Evolutionary conservation across 495 filamentous ascomycete species (phyloP), one percentile per base, ranked within the genome.

Genomic region (Aspergillus nidulans): DNA sequence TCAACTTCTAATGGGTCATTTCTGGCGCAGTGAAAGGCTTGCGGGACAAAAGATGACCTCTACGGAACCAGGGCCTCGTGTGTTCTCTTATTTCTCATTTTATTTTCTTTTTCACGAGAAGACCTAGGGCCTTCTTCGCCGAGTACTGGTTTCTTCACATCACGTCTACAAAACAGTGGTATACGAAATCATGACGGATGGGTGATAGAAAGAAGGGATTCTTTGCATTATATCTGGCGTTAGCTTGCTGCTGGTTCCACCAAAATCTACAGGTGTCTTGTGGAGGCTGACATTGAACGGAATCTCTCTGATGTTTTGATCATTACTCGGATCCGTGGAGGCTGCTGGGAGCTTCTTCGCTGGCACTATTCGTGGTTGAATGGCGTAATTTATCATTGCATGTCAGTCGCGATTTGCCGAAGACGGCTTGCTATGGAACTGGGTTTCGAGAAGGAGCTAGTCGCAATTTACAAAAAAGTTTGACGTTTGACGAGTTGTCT

Each of bases 201-300:
- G 52, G 21, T 55, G 58, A 61, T 69, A 67, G 62, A 69, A 61
- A 68, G 62, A 61, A 56, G 69, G 67, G 57, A 61, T 72, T 58
- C 54, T 66, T 74, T 76, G 73, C 73, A 73, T 77, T 75, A 62
- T 69, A 62, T 75, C 69, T 70, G 74, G 74, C 74, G 74, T 78
- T 78, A 73, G 73, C 71, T 72, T 75, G 73, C 71, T 76, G 65
- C 72, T 69, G 57, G 64, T 68, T 70, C 65, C 64, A 65, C 63
- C 68, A 63, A 63, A 67, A 58, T 71, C 66, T 69, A 59, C 55
- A 57, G 61, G 66, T 66, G 65, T 69, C 66, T 39, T 66, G 66
- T 64, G 65, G 68, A 71, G 68, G 63, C 61, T 65, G 55, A 66
- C 60, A 58, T 61, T 64, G 54, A 71, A 65, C 57, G 61, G 68